Evolutionary conservation across 768 basidiomycete genomes (phyloP).

Genomic region (Mycena indigotica): DNA sequence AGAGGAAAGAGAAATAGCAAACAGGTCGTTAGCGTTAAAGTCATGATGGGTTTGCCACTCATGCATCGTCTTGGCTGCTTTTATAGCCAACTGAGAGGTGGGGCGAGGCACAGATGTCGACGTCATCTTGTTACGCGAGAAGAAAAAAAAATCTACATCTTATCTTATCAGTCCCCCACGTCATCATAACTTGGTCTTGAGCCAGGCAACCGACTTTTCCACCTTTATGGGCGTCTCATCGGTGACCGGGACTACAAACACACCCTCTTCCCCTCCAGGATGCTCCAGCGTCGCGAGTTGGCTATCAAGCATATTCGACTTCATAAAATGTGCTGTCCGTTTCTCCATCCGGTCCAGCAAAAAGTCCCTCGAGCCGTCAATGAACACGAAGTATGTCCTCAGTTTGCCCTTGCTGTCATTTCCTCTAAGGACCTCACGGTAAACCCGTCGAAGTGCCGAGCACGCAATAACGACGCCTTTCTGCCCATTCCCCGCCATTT

Average conservation of each 20-base stretch:
- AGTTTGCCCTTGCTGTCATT: constrained; percentile 31
- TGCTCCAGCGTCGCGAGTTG: constrained; percentile 73
- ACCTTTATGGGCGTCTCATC: constrained; percentile 62
- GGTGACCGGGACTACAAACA: constrained; percentile 62
- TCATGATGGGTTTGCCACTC: constrained; percentile 13
- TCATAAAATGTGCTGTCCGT: constrained; percentile 81
- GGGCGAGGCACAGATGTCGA: not conserved
- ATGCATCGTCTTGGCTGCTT: not conserved
- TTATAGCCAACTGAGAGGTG: not conserved
- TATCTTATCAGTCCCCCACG: not conserved
- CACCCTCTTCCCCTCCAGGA: constrained; percentile 67
- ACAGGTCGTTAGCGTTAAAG: constrained; percentile 16
- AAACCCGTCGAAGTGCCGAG: constrained; percentile 79
- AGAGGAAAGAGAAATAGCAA: constrained; percentile 6
- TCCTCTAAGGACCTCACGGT: constrained; percentile 83
- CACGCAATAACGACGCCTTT: constrained; percentile 81
- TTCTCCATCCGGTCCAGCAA: constrained; percentile 65
- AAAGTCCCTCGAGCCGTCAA: constrained; percentile 59
- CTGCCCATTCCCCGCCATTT: constrained; percentile 27
- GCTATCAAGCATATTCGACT: constrained; percentile 76
- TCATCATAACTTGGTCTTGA: constrained; percentile 24
- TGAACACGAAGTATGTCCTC: constrained; percentile 80
- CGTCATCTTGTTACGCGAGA: not conserved
- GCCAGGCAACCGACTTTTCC: constrained; percentile 41
- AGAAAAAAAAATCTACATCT: not conserved